These are phyloP conservation scores for Skeletonema grethae DNA, from an alignment of 108 stramenopile species.

Conservation along the genomic window DNA sequence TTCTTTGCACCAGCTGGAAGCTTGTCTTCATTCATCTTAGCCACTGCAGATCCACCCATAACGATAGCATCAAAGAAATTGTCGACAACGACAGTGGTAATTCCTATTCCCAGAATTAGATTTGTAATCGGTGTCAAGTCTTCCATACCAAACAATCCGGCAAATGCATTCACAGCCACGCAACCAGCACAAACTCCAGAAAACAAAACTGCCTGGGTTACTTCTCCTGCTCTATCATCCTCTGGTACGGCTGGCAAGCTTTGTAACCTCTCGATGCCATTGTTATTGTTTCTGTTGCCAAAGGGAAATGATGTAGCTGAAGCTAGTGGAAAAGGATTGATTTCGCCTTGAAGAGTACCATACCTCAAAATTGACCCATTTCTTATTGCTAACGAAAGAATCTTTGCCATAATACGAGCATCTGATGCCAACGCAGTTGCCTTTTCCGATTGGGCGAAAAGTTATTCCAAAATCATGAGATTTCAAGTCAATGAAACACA, in stretches of 20 bases:
- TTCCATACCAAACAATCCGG: slow-evolving; percentile 56
- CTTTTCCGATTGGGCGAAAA: slow-evolving; percentile 24
- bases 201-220: slow-evolving; percentile 70
- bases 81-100: slow-evolving; percentile 68
- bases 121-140: slow-evolving; percentile 62
- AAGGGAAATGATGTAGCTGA: slow-evolving; percentile 34
- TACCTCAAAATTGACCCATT: slow-evolving; percentile 65
- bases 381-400: slow-evolving; percentile 56
- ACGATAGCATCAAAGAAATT: slow-evolving; percentile 86
- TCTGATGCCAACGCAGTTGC: slow-evolving; percentile 74
- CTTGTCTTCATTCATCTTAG: slow-evolving; percentile 61
- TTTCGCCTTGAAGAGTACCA: slow-evolving; percentile 60
- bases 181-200: slow-evolving; percentile 69
- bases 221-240: slow-evolving; percentile 85
- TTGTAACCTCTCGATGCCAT: slow-evolving; percentile 55
- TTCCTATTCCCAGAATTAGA: slow-evolving; percentile 50
- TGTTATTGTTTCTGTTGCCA: slow-evolving; percentile 51
- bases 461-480: neutral
- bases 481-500: neutral
- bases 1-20: slow-evolving; percentile 42
- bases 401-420: slow-evolving; percentile 65
- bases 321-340: slow-evolving; percentile 57
- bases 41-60: slow-evolving; percentile 32
- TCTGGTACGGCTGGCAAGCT: slow-evolving; percentile 65
- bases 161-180: slow-evolving; percentile 63